Percentiles rank a stretch among this genome's conserved stretches.
Evolutionary conservation across 2,329 filamentous ascomycete species (phyloP).

Genomic region (Botrytis elliptica): DNA sequence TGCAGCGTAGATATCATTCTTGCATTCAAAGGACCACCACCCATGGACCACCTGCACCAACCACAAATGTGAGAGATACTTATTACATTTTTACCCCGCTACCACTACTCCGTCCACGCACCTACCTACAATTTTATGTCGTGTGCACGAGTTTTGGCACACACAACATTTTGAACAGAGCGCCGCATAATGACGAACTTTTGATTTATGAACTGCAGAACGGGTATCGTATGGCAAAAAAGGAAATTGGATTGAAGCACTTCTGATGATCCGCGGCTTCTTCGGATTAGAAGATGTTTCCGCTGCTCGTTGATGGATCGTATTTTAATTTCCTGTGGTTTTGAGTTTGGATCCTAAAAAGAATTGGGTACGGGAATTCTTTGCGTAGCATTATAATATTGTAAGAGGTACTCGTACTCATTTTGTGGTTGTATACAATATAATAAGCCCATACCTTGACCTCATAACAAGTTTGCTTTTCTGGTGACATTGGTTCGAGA

Average conservation of each 20-base stretch:
- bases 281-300: not conserved
- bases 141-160: not conserved
- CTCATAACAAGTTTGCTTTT: not conserved
- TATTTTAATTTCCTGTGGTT: not conserved
- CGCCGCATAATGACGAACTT: conserved; percentile 10
- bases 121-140: not conserved
- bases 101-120: not conserved
- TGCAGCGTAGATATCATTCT: too few relatives aligned
- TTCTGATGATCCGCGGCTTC: not conserved
- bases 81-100: not conserved
- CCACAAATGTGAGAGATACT: not conserved
- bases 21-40: not conserved
- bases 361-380: not conserved
- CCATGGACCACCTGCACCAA: not conserved
- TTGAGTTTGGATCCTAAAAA: not conserved
- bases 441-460: not conserved
- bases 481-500: not conserved
- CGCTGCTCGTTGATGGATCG: not conserved
- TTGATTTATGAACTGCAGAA: not conserved
- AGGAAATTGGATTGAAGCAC: not conserved
- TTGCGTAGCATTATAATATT: not conserved
- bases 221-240: not conserved
- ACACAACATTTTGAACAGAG: not conserved
- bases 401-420: not conserved
- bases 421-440: not conserved